Conservation (phyloP, 2,329 filamentous ascomycete species). For the Cyanodermella asteris region DNA sequence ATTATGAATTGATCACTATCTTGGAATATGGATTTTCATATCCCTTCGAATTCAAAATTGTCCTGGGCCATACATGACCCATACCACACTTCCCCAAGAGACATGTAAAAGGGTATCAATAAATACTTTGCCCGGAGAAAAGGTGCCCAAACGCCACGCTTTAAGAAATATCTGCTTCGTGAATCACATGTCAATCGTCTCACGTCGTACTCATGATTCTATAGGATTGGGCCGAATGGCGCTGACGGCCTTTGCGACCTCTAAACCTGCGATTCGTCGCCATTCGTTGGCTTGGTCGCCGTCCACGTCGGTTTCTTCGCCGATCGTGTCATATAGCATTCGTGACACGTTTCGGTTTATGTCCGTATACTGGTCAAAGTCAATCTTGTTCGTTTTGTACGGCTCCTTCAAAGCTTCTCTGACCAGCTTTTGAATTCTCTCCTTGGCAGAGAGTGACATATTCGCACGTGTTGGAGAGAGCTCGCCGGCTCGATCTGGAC, state of each 20-base stretch:
- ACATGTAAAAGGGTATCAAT: no score
- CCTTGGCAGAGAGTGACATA: conserved; percentile 65
- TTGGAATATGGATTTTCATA: no score
- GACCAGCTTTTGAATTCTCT: conserved; percentile 74
- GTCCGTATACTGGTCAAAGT: conserved; percentile 71
- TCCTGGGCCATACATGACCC: no score
- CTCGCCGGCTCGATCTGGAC: conserved; percentile 32
- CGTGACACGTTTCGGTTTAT: conserved; percentile 84
- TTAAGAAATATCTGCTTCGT: no score
- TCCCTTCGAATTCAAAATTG: no score
- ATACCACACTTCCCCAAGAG: no score
- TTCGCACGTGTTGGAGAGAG: conserved; percentile 43
- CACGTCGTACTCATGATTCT: no score
- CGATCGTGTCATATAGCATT: conserved; percentile 54
- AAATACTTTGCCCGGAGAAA: no score
- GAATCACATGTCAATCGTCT: no score
- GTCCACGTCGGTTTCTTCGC: conserved; percentile 20
- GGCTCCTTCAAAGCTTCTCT: conserved; percentile 60
- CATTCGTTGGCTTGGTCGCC: conserved; percentile 30
- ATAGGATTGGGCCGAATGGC: no score
- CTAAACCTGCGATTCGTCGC: conserved; percentile 54
- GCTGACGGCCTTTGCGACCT: conserved; percentile 66
- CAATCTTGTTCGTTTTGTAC: conserved; percentile 59
- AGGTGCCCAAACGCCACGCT: no score
- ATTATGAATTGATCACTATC: no score